These are phyloP conservation scores for Didymella glomerata DNA, from an alignment of 2,329 filamentous ascomycete genomes.

Conservation along the genomic window DNA sequence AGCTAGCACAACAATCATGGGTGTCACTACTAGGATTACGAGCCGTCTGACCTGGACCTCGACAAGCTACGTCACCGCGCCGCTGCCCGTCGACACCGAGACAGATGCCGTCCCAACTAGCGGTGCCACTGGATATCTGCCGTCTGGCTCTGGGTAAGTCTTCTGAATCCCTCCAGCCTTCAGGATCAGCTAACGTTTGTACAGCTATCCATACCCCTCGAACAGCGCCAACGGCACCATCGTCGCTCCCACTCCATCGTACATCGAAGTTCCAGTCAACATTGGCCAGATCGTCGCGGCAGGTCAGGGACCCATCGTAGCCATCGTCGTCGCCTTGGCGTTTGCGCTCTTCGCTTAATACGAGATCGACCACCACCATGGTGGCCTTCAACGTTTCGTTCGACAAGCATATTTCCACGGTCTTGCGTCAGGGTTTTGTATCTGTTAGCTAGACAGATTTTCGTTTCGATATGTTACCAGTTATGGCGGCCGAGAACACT, in stretches of 20 bases:
- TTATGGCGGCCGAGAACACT: conserved; percentile 35
- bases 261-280: conserved; percentile 36
- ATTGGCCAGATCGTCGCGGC: conserved; percentile 32
- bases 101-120: conserved; percentile 33
- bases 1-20: conserved; percentile 21
- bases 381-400: neutral
- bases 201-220: conserved; percentile 30
- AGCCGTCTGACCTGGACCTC: conserved; percentile 35
- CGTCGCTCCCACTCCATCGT: conserved; percentile 35
- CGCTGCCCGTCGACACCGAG: conserved; percentile 25
- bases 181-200: conserved; percentile 5
- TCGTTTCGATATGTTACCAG: conserved; percentile 43
- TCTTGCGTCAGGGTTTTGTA: conserved; percentile 18
- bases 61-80: conserved; percentile 33
- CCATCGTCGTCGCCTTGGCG: conserved; percentile 38
- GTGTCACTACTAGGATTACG: conserved; percentile 38
- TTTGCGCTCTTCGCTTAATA: conserved; percentile 41
- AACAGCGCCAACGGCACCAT: conserved; percentile 36
- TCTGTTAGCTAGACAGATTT: conserved; percentile 37
- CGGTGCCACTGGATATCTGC: conserved; percentile 26
- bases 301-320: conserved; percentile 37
- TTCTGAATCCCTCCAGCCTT: neutral
- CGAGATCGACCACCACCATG: too few species aligned
- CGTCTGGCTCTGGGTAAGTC: conserved; percentile 42
- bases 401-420: conserved; percentile 24